Conservation (phyloP, 2,329 filamentous ascomycete genomes). For the Dryadomyces sulphureus region DNA sequence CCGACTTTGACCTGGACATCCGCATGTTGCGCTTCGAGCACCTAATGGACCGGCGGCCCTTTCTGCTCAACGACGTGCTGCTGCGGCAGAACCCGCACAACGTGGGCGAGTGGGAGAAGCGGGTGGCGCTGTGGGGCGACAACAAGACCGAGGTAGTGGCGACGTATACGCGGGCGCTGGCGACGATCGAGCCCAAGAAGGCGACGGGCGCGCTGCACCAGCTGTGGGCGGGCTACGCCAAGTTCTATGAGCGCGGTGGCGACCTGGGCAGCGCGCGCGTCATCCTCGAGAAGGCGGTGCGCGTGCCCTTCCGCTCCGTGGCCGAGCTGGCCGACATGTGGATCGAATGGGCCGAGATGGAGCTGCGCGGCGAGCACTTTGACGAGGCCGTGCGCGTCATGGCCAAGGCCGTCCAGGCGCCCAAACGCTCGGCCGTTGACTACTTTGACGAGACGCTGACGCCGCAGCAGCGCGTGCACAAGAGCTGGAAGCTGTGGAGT, state of each 20-base stretch:
- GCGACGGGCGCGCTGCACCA: slow-evolving; percentile 87
- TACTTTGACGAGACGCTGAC: slow-evolving; percentile 94
- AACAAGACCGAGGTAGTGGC: slow-evolving; percentile 85
- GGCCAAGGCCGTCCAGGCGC: slow-evolving; percentile 93
- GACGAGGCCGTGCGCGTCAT: slow-evolving; percentile 90
- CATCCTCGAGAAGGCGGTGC: slow-evolving; percentile 96
- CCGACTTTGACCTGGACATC: slow-evolving; percentile 89
- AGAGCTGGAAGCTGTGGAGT: slow-evolving; percentile 99
- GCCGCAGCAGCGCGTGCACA: slow-evolving; percentile 92
- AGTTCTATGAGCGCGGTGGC: slow-evolving; percentile 83
- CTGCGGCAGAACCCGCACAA: slow-evolving; percentile 93
- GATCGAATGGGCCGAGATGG: slow-evolving; percentile 99
- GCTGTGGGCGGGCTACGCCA: slow-evolving; percentile 92
- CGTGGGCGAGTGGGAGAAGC: slow-evolving; percentile 92
- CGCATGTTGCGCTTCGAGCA: slow-evolving; percentile 97
- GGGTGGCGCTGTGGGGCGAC: slow-evolving; percentile 87
- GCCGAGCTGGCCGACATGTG: slow-evolving; percentile 93
- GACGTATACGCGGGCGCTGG: slow-evolving; percentile 89
- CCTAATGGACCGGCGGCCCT: slow-evolving; percentile 90
- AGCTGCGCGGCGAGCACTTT: slow-evolving; percentile 89
- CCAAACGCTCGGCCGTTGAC: slow-evolving; percentile 94
- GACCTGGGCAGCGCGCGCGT: slow-evolving; percentile 74
- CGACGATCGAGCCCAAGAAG: slow-evolving; percentile 85
- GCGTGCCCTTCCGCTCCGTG: slow-evolving; percentile 97
- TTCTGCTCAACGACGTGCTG: slow-evolving; percentile 90